Conservation (phyloP, 768 basidiomycete species). For the Boletus pseudopeckii region DNA sequence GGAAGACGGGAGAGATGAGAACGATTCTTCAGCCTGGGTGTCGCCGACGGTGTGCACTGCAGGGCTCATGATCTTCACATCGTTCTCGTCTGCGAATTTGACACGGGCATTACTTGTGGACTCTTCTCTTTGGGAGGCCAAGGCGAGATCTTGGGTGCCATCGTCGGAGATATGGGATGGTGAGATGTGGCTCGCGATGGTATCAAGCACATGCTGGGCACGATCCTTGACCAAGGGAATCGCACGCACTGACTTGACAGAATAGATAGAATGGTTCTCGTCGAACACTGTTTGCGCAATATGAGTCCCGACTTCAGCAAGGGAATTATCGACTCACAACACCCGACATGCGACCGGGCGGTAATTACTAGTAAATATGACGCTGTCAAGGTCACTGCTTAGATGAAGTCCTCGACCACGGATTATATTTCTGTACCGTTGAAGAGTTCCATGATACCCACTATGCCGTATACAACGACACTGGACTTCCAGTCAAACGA, state of each 20-base stretch:
- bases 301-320: constrained; percentile 6
- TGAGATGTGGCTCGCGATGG: constrained; percentile 50
- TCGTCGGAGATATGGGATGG: constrained; percentile 42
- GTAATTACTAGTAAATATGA: constrained; percentile 77
- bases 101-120: constrained; percentile 37
- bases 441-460: constrained; percentile 71
- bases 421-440: constrained; percentile 44
- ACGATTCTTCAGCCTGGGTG: neutral
- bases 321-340: constrained; percentile 44
- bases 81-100: constrained; percentile 49
- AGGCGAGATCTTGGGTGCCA: constrained; percentile 20
- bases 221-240: constrained; percentile 70
- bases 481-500: constrained; percentile 51
- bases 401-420: constrained; percentile 4
- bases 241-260: constrained; percentile 62
- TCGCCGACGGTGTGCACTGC: constrained; percentile 5
- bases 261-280: constrained; percentile 56
- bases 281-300: constrained; percentile 56
- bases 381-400: constrained; percentile 39
- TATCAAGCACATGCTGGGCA: constrained; percentile 51
- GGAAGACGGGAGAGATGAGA: constrained; percentile 35
- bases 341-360: constrained; percentile 58
- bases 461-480: constrained; percentile 68
- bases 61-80: constrained; percentile 46
- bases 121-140: constrained; percentile 7